Percentiles rank a stretch among this genome's conserved stretches.
Evolutionary conservation across 768 basidiomycete species (phyloP).

Genomic region (Cubamyces lactineus): DNA sequence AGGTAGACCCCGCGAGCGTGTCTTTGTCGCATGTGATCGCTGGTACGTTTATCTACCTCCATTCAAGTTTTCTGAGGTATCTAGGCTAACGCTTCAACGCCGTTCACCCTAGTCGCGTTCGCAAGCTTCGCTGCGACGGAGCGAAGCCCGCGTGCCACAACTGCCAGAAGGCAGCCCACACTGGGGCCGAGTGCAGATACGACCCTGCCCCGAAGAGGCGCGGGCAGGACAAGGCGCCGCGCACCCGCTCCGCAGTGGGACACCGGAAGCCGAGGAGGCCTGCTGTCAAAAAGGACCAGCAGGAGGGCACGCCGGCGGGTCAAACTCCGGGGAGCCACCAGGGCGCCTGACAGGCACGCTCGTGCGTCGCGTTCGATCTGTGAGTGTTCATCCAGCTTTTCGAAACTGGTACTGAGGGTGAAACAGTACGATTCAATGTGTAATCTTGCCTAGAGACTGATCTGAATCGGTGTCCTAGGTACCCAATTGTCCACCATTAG

Average conservation of each 20-base stretch:
- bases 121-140: conserved; percentile 25
- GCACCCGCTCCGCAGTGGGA: conserved; percentile 21
- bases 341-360: not conserved
- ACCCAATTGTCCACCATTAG: no score
- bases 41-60: conserved; percentile 11
- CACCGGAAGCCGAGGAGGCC: conserved; percentile 36
- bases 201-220: conserved; percentile 17
- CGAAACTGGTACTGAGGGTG: no score
- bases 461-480: no score
- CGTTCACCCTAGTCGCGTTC: conserved; percentile 13
- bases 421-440: no score
- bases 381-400: not conserved
- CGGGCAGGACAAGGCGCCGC: conserved; percentile 23
- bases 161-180: conserved; percentile 15
- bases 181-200: conserved; percentile 12
- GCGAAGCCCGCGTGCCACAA: conserved; percentile 18
- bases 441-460: no score
- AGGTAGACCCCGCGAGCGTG: conserved; percentile 20
- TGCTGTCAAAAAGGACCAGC: conserved; percentile 9
- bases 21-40: conserved; percentile 22
- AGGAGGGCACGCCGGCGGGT: not conserved
- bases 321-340: not conserved
- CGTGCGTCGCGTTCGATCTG: not conserved
- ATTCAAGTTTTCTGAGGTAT: not conserved
- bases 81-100: conserved; percentile 19